phyloP scores from a whole-genome alignment of 306 rosid species.

The Cajanus cajan region DNA sequence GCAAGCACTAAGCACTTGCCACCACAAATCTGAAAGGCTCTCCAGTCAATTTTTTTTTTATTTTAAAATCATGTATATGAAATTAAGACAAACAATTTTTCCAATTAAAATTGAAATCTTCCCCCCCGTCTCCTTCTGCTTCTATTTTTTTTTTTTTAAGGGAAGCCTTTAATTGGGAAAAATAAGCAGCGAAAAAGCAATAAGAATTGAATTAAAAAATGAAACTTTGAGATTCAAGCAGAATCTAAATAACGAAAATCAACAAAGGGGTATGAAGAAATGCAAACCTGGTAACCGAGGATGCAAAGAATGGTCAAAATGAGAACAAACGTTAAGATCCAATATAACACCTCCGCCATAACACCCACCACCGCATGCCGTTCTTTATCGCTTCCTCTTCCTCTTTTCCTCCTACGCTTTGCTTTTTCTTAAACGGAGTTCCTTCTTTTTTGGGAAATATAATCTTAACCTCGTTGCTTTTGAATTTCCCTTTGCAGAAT shows the following conservation, averaged over 20 bases:
- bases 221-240: not conserved
- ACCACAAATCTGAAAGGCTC: not conserved
- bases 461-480: not conserved
- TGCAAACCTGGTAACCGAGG: constrained; percentile 60
- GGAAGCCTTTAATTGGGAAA: not conserved
- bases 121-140: not conserved
- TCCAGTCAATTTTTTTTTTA: not conserved
- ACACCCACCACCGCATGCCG: constrained; percentile 27
- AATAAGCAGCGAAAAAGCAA: not conserved
- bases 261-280: not conserved
- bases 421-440: not conserved
- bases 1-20: not conserved
- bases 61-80: not conserved
- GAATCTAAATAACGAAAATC: not conserved
- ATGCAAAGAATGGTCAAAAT: constrained; percentile 50
- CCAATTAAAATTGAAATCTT: not conserved
- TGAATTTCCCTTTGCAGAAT: not conserved
- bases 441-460: not conserved
- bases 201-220: not conserved
- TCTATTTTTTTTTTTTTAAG: not conserved
- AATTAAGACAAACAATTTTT: not conserved
- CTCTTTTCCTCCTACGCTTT: too few species aligned
- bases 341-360: constrained; percentile 58
- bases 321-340: constrained; percentile 66
- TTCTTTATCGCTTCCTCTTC: not conserved